Conservation (phyloP, 441 rosid species). For the Populus tomentosa region DNA sequence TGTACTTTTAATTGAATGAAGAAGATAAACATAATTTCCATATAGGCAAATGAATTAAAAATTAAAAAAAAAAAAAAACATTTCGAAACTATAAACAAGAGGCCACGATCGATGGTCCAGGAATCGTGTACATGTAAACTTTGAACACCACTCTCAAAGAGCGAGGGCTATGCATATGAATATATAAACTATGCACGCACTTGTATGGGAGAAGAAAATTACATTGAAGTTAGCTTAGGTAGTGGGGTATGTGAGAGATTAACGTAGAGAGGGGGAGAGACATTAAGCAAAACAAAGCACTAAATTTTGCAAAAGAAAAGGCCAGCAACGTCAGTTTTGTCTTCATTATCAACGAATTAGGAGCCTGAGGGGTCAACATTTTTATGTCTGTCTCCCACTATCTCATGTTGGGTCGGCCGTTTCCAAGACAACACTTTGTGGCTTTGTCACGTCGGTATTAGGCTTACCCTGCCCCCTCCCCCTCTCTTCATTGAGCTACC, state of each 20-base stretch:
- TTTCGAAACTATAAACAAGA: too few species aligned
- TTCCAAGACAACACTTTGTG: conserved; percentile 23
- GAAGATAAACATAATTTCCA: neutral
- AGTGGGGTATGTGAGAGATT: neutral
- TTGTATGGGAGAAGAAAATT: conserved; percentile 19
- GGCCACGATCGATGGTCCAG: neutral
- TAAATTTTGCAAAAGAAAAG: conserved; percentile 22
- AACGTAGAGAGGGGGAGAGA: neutral
- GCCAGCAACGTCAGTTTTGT: conserved; percentile 27
- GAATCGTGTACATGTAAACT: neutral
- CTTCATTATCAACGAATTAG: conserved; percentile 9
- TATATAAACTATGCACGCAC: conserved; percentile 19
- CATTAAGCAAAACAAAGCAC: conserved; percentile 11
- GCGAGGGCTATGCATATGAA: neutral
- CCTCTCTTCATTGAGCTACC: neutral
- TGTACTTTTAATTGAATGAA: too few species aligned
- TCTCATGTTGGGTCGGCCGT: conserved; percentile 42
- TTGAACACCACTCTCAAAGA: neutral
- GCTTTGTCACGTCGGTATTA: conserved; percentile 19
- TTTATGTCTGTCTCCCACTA: conserved; percentile 42
- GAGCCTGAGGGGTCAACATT: conserved; percentile 1
- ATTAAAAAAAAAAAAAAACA: too few species aligned
- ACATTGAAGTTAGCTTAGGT: neutral
- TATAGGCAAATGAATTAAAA: too few species aligned
- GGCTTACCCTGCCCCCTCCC: neutral